These are phyloP conservation scores for Globisporangium barbulae DNA, from an alignment of 352 stramenopile species.

Conservation along the genomic window DNA sequence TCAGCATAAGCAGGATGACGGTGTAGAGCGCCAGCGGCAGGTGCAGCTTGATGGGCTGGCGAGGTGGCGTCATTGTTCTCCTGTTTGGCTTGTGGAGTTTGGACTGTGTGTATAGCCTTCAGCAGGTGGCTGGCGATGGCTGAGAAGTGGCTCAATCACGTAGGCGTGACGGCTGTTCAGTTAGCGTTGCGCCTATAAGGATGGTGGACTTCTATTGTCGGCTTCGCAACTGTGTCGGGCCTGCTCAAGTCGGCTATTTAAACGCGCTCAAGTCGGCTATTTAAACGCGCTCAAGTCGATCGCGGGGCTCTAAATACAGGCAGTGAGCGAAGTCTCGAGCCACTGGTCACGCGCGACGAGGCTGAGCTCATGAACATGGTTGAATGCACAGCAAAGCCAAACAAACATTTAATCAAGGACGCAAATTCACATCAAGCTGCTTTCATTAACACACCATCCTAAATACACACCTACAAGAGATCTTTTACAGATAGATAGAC, in stretches of 20 bases:
- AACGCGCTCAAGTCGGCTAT: neutral
- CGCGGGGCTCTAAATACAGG: neutral
- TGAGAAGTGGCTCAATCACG: neutral
- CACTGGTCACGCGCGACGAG: neutral
- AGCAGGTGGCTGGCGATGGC: neutral
- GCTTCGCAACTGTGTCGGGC: neutral
- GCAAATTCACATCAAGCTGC: neutral
- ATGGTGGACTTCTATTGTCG: neutral
- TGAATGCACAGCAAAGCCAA: neutral
- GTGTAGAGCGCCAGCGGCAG: slow-evolving; percentile 5
- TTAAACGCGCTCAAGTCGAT: neutral
- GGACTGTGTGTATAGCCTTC: neutral
- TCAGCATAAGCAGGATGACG: neutral
- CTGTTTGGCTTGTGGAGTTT: neutral
- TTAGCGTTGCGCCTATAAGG: neutral
- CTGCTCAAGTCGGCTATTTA: neutral
- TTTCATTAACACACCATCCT: slow-evolving; percentile 1
- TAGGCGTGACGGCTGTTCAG: neutral
- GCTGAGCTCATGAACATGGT: neutral
- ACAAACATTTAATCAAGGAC: neutral
- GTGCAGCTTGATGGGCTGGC: slow-evolving; percentile 5
- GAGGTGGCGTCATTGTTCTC: neutral
- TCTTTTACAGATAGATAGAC: neutral
- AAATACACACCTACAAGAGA: neutral
- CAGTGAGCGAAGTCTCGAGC: neutral